Evolutionary conservation across 2,329 filamentous ascomycete genomes (phyloP), one percentile per base, ranked within the genome.

Genomic region (Epichloe scottii): DNA sequence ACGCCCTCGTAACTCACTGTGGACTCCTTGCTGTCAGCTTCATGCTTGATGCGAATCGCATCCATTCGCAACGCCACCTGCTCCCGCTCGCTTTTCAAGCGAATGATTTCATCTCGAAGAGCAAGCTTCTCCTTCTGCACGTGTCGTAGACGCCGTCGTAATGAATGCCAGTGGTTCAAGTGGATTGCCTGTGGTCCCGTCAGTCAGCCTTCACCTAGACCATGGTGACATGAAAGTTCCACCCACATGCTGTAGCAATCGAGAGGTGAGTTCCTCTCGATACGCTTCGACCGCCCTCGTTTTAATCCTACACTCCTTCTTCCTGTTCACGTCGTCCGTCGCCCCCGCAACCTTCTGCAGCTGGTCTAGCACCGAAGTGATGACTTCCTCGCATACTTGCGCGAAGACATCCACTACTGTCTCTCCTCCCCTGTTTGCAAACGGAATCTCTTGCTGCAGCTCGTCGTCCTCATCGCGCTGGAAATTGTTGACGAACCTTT

Each of bases 51-150:
- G 43, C 81, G 71, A n/a, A 83, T 68, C 7, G 78, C 77, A 55
- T 85, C 81, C 71, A 81, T 82, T 41, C 73, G 75, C 17, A 84
- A 63, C 5, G 76, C 78, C 7, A 84, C 75, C 56, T 83, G 74
- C 57, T 84, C 79, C 49, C 79, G 70, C 64, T 84, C 80, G 21
- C 71, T 69, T 44, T 77, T 73, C 51, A 84, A 70, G 1, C 72
- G 71, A 30, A 83, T 60, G n/a, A 85, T 79, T 34, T 82, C 77
- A 12, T 80, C 74, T 43, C 81, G 74, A 17, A 84, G 63, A 0
- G 66, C 61, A 3, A 81, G 62, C 60, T 77, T 82, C 58, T 80
- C 75, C 54, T 72, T 77, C 51, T 82, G 76, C 10, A 75, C 73
- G 8, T 77, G 70, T 14, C 75, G 73, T 45, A 84, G 71, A 14